phyloP scores from a whole-genome alignment of 2,329 filamentous ascomycete genomes.

The Bertia moriformis region DNA sequence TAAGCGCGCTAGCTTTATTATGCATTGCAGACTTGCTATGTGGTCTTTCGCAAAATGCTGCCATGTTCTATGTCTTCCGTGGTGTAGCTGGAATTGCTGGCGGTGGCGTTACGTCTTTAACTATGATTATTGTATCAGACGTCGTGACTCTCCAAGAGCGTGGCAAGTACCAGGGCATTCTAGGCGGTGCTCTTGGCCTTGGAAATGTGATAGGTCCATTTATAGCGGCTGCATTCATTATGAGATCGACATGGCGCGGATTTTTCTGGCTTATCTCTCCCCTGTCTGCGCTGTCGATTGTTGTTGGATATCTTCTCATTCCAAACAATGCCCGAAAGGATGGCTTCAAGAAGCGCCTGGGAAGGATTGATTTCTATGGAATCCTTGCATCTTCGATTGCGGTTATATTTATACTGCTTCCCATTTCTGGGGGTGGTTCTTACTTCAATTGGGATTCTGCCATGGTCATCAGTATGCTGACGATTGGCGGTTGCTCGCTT shows the following conservation, averaged over 20 bases:
- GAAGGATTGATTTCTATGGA: constrained; percentile 44
- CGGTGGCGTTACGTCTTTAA: constrained; percentile 41
- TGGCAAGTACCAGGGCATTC: constrained; percentile 35
- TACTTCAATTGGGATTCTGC: constrained; percentile 40
- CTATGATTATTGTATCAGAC: constrained; percentile 48
- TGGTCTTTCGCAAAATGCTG: constrained; percentile 35
- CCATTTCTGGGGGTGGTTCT: constrained; percentile 43
- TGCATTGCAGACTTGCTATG: constrained; percentile 42
- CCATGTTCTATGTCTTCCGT: constrained; percentile 46
- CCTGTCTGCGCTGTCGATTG: constrained; percentile 25
- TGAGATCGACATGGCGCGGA: constrained; percentile 17
- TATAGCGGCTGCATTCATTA: constrained; percentile 21
- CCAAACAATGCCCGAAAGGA: constrained; percentile 33
- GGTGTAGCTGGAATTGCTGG: constrained; percentile 45
- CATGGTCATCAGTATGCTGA: constrained; percentile 44
- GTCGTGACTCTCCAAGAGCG: constrained; percentile 41
- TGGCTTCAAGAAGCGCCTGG: constrained; percentile 27
- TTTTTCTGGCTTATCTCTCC: constrained; percentile 33
- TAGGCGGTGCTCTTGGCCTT: constrained; percentile 21
- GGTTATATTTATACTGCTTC: constrained; percentile 46
- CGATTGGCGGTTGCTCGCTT: constrained; percentile 27
- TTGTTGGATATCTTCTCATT: constrained; percentile 28
- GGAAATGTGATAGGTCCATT: constrained; percentile 27
- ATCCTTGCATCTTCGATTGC: constrained; percentile 35
- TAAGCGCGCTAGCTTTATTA: constrained; percentile 35